phyloP scores from a whole-genome alignment of 2,329 filamentous ascomycete species.

The Chrysoporthe cubensis region DNA sequence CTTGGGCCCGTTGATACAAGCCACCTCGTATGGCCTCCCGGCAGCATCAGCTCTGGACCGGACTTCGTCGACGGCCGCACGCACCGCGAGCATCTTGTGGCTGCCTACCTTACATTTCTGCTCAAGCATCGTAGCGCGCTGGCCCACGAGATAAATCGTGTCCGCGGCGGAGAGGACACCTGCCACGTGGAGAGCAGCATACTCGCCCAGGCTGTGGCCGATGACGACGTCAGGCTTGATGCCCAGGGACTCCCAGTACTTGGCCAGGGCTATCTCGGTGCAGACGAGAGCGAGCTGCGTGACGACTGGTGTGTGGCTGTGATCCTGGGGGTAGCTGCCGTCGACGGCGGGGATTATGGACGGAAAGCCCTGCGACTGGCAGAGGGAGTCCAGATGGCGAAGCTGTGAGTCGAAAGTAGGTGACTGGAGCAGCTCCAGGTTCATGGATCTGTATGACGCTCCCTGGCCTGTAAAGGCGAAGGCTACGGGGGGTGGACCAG shows the following conservation, averaged over 20 bases:
- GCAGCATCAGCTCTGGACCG: conserved; percentile 24
- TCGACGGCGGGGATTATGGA: conserved; percentile 49
- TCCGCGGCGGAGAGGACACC: conserved; percentile 66
- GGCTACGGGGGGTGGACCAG: conserved; percentile 34
- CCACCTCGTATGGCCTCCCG: conserved; percentile 41
- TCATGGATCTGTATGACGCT: conserved; percentile 38
- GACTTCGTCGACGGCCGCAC: conserved; percentile 35
- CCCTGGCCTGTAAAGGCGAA: conserved; percentile 55
- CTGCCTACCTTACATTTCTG: conserved; percentile 51
- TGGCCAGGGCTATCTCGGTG: conserved; percentile 48
- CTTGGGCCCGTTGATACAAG: conserved; percentile 68
- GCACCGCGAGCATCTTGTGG: conserved; percentile 42
- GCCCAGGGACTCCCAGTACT: conserved; percentile 49
- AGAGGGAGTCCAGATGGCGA: conserved; percentile 38
- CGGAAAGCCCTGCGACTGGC: conserved; percentile 40
- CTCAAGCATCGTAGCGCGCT: conserved; percentile 59
- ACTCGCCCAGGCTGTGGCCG: conserved; percentile 68
- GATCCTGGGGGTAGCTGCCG: conserved; percentile 33
- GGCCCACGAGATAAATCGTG: conserved; percentile 64
- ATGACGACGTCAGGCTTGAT: conserved; percentile 48
- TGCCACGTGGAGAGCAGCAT: conserved; percentile 67
- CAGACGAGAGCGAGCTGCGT: conserved; percentile 45
- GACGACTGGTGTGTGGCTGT: conserved; percentile 30
- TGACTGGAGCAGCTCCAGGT: conserved; percentile 39
- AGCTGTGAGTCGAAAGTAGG: conserved; percentile 41